Evolutionary conservation across 768 basidiomycete species (phyloP).

Genomic region (Trametopsis cervina): DNA sequence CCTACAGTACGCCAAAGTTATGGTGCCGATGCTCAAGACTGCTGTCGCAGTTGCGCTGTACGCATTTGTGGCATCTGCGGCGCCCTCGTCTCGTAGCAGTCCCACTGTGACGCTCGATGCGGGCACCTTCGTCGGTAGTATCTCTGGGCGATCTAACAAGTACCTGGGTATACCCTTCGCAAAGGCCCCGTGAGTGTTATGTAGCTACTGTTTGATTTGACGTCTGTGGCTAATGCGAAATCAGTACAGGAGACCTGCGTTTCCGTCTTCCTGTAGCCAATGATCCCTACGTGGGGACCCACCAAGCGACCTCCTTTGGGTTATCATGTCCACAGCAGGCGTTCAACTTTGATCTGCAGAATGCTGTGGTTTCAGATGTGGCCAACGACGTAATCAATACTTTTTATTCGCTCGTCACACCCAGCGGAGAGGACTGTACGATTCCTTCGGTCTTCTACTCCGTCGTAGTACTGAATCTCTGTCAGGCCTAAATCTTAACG

Average conservation of each 20-base stretch:
- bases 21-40: too few species aligned
- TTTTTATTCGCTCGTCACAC: conserved; percentile 14
- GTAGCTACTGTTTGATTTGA: background rate
- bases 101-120: conserved; percentile 1
- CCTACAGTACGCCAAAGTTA: too few species aligned
- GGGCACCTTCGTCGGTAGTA: conserved; percentile 6
- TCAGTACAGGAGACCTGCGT: conserved; percentile 15
- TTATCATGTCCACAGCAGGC: conserved; percentile 36
- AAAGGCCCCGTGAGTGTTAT: conserved; percentile 8
- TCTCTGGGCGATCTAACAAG: background rate
- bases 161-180: conserved; percentile 11
- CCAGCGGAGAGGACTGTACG: conserved; percentile 11
- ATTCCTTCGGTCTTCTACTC: too few species aligned
- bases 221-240: background rate
- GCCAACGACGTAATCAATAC: background rate
- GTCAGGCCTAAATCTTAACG: background rate
- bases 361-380: background rate
- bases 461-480: background rate
- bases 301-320: conserved; percentile 30
- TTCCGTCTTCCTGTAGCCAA: conserved; percentile 20
- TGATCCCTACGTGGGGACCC: conserved; percentile 25
- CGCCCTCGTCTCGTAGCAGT: background rate
- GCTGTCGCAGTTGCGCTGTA: too few species aligned
- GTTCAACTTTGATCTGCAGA: conserved; percentile 8
- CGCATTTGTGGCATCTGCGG: background rate